These are phyloP conservation scores for Pontederia paniculata DNA, from an alignment of 176 grass and related monocot genomes.

Conservation along the genomic window DNA sequence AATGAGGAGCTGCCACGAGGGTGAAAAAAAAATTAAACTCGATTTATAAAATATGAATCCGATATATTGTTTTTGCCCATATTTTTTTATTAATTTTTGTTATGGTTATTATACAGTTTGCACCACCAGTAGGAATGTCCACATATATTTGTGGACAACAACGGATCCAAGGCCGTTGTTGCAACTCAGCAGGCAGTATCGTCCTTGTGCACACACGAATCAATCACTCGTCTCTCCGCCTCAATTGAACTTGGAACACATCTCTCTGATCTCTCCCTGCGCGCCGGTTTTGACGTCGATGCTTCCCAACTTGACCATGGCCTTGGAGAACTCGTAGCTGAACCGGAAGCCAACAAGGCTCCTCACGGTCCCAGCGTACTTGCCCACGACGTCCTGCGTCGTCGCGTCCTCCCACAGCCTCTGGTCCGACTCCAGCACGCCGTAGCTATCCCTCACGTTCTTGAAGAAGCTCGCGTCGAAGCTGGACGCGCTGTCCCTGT, in stretches of 20 bases:
- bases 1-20: too few species aligned
- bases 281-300: slow-evolving; percentile 55
- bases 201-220: too few species aligned
- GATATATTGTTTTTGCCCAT: too few species aligned
- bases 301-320: slow-evolving; percentile 47
- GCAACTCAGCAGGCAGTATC: too few species aligned
- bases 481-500: slow-evolving; percentile 24
- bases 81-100: too few species aligned
- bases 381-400: slow-evolving; percentile 35
- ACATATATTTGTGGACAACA: too few species aligned
- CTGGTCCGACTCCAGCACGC: slow-evolving; percentile 73
- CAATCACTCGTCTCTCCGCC: too few species aligned
- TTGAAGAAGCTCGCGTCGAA: slow-evolving; percentile 71
- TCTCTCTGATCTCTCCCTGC: slow-evolving; percentile 54
- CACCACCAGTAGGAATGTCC: too few species aligned
- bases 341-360: slow-evolving; percentile 57
- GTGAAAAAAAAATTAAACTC: too few species aligned
- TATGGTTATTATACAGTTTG: too few species aligned
- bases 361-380: slow-evolving; percentile 47
- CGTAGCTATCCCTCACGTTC: slow-evolving; percentile 57
- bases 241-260: slow-evolving; percentile 63
- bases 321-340: slow-evolving; percentile 47
- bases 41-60: too few species aligned
- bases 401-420: slow-evolving; percentile 56
- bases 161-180: too few species aligned